Percentiles rank a stretch among this genome's conserved stretches.
Evolutionary conservation across 2,329 filamentous ascomycete species (phyloP).

Genomic region (Xylaria sp.): DNA sequence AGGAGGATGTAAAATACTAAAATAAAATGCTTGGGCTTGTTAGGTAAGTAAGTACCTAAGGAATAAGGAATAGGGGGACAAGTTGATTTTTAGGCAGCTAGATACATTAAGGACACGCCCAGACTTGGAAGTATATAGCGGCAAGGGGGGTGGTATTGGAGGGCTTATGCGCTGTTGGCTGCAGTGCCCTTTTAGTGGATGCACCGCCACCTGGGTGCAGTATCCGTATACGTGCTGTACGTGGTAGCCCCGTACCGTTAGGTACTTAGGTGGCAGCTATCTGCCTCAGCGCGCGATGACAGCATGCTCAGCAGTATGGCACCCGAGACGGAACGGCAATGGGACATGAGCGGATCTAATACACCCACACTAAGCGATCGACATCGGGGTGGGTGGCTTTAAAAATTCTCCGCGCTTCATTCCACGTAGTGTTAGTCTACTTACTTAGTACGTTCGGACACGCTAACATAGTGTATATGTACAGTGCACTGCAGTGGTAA

Average conservation of each 20-base stretch:
- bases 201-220: background rate
- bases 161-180: background rate
- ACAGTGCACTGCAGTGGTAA: background rate
- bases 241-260: too few relatives aligned
- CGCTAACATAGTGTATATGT: background rate
- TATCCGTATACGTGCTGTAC: too few relatives aligned
- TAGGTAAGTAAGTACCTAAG: background rate
- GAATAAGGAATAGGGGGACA: background rate
- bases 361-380: background rate
- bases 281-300: too few relatives aligned
- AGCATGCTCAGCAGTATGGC: background rate
- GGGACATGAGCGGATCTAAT: background rate
- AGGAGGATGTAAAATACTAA: background rate
- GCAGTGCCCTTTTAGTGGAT: background rate
- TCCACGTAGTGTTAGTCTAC: background rate
- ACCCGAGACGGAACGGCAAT: background rate
- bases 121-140: background rate
- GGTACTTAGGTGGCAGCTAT: too few relatives aligned
- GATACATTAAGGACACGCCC: too few relatives aligned
- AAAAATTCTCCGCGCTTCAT: background rate
- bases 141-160: background rate
- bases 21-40: background rate
- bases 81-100: background rate
- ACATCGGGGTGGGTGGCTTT: background rate
- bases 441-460: background rate